Evolutionary conservation across 257 asterid genomes (phyloP), one percentile per base, ranked within the genome.

Genomic region (Penstemon eatonii): DNA sequence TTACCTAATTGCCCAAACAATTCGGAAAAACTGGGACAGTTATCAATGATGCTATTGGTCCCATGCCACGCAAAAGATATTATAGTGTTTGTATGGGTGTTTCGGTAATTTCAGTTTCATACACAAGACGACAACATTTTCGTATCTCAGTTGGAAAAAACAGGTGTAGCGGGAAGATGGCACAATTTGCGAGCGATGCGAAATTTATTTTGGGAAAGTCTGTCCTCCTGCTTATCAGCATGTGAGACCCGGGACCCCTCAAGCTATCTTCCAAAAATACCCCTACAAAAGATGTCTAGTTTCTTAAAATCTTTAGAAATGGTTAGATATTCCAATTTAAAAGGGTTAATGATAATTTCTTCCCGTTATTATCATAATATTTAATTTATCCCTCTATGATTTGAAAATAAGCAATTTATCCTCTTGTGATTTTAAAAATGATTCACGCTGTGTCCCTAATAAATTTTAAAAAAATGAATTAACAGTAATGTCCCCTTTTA

Each of bases 121-220:
- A 25, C 5, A 13, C 25, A 68, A 46, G 46, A 64, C 70, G 76
- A 77, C 76, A 60, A 52, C 44, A 49, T 52, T 71, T 50, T 71
- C 55, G 49, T 73, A 75, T 78, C 62, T 56, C 66, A 68, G n/a
- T 74, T 78, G 57, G 50, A 52, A 50, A 44, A 45, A 67, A 83
- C 80, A 86, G 86, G 87, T 54, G 19, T 63, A 72, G 87, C 85
- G 90, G 90, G 87, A 76, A 86, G 80, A 57, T 51, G 86, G 80
- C 80, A 75, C 86, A 78, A 73, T 67, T 79, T 76, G 87, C 90
- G 80, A 81, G 80, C 78, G 60, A 40, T 55, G 57, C 57, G 79
- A 76, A 74, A 71, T 73, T 45, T 68, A 79, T 42, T 49, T 79
- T 69, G 77, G 25, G 76, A 85, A 82, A 84, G 87, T 85, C 87